Conservation (phyloP, 306 rosid species). For the Parietaria judaica region DNA sequence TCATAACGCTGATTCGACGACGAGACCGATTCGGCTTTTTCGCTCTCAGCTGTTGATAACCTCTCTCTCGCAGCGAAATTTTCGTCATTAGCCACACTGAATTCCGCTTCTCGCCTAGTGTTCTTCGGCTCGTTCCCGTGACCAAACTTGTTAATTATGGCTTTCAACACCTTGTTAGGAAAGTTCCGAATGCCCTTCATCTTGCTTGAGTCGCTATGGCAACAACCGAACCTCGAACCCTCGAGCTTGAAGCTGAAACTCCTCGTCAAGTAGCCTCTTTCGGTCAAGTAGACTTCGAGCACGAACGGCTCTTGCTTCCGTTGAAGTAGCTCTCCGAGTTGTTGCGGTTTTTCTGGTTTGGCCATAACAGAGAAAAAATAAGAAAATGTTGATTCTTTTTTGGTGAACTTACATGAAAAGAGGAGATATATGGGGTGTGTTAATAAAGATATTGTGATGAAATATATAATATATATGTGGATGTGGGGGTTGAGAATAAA, state of each 20-base stretch:
- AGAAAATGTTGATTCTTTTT: background rate
- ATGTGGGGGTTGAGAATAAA: no score
- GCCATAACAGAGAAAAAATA: constrained; percentile 23
- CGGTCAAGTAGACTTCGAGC: constrained; percentile 51
- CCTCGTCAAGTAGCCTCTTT: constrained; percentile 42
- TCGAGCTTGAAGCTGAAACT: constrained; percentile 7
- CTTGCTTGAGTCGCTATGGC: constrained; percentile 23
- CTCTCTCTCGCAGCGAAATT: constrained; percentile 31
- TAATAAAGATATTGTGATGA: background rate
- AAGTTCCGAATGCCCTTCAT: constrained; percentile 25
- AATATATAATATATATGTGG: background rate
- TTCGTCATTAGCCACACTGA: constrained; percentile 16
- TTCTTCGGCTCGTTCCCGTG: constrained; percentile 14
- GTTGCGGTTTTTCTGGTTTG: constrained; percentile 43
- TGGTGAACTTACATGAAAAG: constrained; percentile 9
- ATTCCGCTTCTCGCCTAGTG: constrained; percentile 13
- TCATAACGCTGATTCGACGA: constrained; percentile 11
- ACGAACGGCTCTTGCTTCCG: constrained; percentile 77
- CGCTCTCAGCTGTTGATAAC: constrained; percentile 40
- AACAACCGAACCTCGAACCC: constrained; percentile 3
- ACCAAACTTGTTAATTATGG: constrained; percentile 38
- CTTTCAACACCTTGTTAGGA: constrained; percentile 27
- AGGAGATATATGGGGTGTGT: constrained; percentile 8
- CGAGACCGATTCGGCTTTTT: constrained; percentile 20
- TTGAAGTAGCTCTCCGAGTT: constrained; percentile 54